A percentile compares a stretch with the other conserved stretches of the same genome.
Evolutionary conservation across 805 yeast species (phyloP).

Genomic region (Candida xyloterini): DNA sequence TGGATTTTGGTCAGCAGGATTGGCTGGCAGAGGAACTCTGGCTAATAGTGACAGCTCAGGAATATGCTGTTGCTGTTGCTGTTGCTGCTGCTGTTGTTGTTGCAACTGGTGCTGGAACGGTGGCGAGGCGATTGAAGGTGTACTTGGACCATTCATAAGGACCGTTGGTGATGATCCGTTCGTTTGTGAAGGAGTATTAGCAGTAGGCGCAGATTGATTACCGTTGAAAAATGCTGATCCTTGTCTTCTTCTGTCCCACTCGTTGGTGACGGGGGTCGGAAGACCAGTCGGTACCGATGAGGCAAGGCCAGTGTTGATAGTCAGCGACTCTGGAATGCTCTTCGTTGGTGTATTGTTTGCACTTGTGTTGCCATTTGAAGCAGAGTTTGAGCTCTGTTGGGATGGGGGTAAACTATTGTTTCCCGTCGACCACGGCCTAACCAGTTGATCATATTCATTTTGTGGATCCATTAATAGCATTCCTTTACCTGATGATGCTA

Average conservation of each 20-base stretch:
- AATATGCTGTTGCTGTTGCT: slow-evolving; percentile 26
- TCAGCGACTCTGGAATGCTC: slow-evolving; percentile 23
- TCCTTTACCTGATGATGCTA: slow-evolving; percentile 38
- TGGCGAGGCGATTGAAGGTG: slow-evolving; percentile 23
- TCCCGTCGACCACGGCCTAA: slow-evolving; percentile 34
- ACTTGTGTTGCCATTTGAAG: slow-evolving; percentile 4
- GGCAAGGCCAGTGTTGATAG: slow-evolving; percentile 19
- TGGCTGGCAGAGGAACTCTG: slow-evolving; percentile 86
- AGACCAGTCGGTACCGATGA: slow-evolving; percentile 25
- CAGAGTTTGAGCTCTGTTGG: slow-evolving; percentile 4
- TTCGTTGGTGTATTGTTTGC: slow-evolving; percentile 17
- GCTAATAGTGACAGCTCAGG: slow-evolving; percentile 73
- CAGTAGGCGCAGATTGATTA: slow-evolving; percentile 4
- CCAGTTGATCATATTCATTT: slow-evolving; percentile 45
- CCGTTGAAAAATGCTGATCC: slow-evolving; percentile 50
- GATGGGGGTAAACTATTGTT: slow-evolving; percentile 11
- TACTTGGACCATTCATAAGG: slow-evolving; percentile 16
- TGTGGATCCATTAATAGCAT: slow-evolving; percentile 45
- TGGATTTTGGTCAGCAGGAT: slow-evolving; percentile 98
- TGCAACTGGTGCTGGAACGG: slow-evolving; percentile 23
- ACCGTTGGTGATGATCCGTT: slow-evolving; percentile 17
- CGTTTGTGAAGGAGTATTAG: slow-evolving; percentile 8
- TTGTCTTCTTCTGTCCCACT: slow-evolving; percentile 52
- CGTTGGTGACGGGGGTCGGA: slow-evolving; percentile 30
- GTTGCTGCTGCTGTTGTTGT: slow-evolving; percentile 21